Conservation (phyloP, 352 stramenopile genomes). For the Globisporangium recalcitrans region DNA sequence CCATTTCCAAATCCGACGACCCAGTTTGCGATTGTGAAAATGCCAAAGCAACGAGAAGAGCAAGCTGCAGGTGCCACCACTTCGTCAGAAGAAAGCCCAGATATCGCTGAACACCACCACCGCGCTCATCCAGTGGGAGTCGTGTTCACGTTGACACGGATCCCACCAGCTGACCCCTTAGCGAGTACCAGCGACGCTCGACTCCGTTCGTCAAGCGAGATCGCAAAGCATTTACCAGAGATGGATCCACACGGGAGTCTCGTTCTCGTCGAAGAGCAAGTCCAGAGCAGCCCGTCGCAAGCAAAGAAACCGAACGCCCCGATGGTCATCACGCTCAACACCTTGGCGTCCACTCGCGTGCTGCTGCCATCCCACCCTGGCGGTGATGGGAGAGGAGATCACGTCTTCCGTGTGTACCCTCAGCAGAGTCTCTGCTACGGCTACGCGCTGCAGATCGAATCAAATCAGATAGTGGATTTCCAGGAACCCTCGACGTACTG, state of each 20-base stretch:
- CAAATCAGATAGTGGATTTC: conserved; percentile 31
- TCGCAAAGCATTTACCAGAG: conserved; percentile 17
- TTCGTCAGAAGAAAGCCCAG: background rate
- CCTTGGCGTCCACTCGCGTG: conserved; percentile 27
- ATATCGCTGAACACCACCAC: background rate
- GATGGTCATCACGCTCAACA: conserved; percentile 33
- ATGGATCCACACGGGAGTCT: conserved; percentile 47
- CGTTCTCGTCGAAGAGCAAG: conserved; percentile 38
- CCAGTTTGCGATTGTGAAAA: conserved; percentile 34
- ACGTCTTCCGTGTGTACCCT: conserved; percentile 45
- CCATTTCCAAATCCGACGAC: conserved; percentile 37
- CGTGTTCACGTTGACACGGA: conserved; percentile 35
- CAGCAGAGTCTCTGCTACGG: conserved; percentile 45
- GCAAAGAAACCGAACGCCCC: conserved; percentile 7
- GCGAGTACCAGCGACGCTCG: conserved; percentile 15
- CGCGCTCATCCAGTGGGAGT: conserved; percentile 15
- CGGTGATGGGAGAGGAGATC: conserved; percentile 9
- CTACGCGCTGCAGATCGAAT: conserved; percentile 54
- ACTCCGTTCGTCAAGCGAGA: background rate
- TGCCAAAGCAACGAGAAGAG: conserved; percentile 7
- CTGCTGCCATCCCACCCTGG: conserved; percentile 17
- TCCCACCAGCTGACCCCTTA: conserved; percentile 16
- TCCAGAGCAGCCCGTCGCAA: conserved; percentile 3
- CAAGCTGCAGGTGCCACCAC: conserved; percentile 25
- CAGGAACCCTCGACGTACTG: conserved; percentile 40